These are phyloP conservation scores for Phytopythium kandeliae DNA, from an alignment of 352 stramenopile genomes.

Conservation along the genomic window DNA sequence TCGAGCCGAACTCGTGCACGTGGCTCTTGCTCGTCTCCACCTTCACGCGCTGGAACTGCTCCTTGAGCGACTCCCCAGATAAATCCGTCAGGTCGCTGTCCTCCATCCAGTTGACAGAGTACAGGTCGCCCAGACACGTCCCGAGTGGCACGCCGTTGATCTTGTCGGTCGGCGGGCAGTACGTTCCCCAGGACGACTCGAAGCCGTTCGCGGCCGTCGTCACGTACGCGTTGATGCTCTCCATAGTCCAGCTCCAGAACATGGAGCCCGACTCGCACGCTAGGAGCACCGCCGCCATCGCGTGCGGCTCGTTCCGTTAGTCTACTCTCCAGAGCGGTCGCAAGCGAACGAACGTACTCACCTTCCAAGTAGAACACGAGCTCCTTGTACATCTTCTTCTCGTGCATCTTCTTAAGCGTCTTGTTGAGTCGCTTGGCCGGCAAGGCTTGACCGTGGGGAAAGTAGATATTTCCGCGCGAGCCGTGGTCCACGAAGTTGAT, in stretches of 20 bases:
- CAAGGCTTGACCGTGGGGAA: conserved; percentile 70
- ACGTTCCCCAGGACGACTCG: conserved; percentile 88
- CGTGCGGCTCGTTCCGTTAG: no score
- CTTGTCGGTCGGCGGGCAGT: conserved; percentile 78
- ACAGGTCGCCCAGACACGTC: conserved; percentile 85
- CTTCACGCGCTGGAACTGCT: conserved; percentile 73
- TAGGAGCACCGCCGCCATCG: no score
- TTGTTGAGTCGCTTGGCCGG: conserved; percentile 56
- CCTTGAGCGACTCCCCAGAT: conserved; percentile 67
- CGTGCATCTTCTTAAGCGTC: conserved; percentile 77
- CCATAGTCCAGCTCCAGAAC: conserved; percentile 75
- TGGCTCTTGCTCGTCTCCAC: conserved; percentile 78
- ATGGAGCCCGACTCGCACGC: conserved; percentile 91
- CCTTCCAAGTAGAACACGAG: conserved; percentile 90
- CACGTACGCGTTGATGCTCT: conserved; percentile 82
- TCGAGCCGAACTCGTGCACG: conserved; percentile 66
- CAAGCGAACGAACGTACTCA: no score
- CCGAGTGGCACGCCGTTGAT: conserved; percentile 65
- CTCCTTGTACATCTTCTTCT: conserved; percentile 86
- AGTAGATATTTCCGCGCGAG: conserved; percentile 76
- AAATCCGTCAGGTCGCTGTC: conserved; percentile 83
- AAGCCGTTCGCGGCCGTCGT: conserved; percentile 85
- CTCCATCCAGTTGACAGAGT: conserved; percentile 91
- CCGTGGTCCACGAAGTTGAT: conserved; percentile 93
- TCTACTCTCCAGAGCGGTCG: no score